Percentiles rank a stretch among this genome's conserved stretches.
Conservation (phyloP, 2,329 filamentous ascomycete species). For the Thielaviopsis musarum region DNA sequence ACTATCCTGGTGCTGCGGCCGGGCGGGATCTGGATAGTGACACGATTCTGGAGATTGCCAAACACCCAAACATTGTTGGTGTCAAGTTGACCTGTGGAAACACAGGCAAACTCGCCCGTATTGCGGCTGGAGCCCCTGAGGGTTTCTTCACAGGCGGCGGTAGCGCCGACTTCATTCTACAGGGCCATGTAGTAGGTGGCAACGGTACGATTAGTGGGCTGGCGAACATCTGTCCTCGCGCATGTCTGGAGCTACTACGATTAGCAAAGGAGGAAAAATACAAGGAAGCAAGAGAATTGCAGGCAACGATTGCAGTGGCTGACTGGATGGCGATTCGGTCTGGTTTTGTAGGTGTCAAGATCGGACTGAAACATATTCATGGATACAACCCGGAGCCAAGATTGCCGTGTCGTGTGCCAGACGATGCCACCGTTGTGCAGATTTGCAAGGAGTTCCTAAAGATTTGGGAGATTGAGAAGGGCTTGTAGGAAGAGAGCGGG, state of each 20-base stretch:
- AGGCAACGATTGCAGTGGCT: slow-evolving; percentile 26
- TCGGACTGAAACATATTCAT: slow-evolving; percentile 25
- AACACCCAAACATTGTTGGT: slow-evolving; percentile 41
- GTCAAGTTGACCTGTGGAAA: slow-evolving; percentile 49
- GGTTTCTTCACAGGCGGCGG: slow-evolving; percentile 27
- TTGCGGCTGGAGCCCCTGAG: slow-evolving; percentile 22
- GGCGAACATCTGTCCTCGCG: slow-evolving; percentile 23
- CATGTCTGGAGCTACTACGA: slow-evolving; percentile 21
- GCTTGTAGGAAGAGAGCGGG: not conserved
- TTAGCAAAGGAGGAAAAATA: slow-evolving; percentile 20
- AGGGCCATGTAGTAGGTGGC: slow-evolving; percentile 23
- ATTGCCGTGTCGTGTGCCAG: slow-evolving; percentile 22
- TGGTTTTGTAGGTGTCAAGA: slow-evolving; percentile 33
- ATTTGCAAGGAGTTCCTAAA: not conserved
- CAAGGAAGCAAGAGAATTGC: slow-evolving; percentile 21
- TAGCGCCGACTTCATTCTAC: slow-evolving; percentile 26
- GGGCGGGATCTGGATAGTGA: slow-evolving; percentile 43
- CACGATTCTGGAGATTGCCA: slow-evolving; percentile 33
- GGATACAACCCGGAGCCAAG: slow-evolving; percentile 24
- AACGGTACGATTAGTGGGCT: slow-evolving; percentile 25
- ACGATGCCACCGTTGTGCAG: not conserved
- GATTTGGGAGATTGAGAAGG: not conserved
- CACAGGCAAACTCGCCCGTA: slow-evolving; percentile 39
- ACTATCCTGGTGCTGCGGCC: slow-evolving; percentile 40
- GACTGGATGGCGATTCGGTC: slow-evolving; percentile 31